Percentiles rank a stretch among this genome's conserved stretches.
phyloP scores from a whole-genome alignment of 768 basidiomycete genomes.

The Piloderma croceum region DNA sequence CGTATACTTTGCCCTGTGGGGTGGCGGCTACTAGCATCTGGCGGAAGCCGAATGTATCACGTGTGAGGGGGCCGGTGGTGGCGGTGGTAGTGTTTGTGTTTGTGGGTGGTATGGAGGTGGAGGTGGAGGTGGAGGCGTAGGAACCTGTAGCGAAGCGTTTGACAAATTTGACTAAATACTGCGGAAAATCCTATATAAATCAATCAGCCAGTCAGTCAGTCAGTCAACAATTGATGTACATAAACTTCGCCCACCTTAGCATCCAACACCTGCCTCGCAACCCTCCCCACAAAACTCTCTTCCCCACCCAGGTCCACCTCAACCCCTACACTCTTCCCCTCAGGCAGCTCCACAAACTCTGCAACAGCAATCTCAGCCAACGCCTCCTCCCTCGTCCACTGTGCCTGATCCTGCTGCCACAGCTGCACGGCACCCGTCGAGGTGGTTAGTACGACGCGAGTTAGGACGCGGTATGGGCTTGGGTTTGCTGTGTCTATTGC shows the following conservation, averaged over 20 bases:
- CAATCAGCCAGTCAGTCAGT: background rate
- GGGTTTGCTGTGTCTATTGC: constrained; percentile 48
- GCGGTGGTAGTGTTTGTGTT: constrained; percentile 28
- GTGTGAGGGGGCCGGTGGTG: constrained; percentile 36
- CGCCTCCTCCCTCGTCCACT: constrained; percentile 81
- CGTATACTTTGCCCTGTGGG: constrained; percentile 68
- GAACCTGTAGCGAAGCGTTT: constrained; percentile 69
- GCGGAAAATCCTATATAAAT: constrained; percentile 66
- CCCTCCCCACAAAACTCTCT: constrained; percentile 46
- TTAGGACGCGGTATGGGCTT: constrained; percentile 28
- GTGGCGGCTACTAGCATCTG: constrained; percentile 77
- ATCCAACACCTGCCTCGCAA: constrained; percentile 53
- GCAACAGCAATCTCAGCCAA: constrained; percentile 59
- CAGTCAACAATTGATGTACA: too few relatives aligned
- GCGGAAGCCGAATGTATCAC: constrained; percentile 83
- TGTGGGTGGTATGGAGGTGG: constrained; percentile 19
- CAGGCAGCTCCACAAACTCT: constrained; percentile 76
- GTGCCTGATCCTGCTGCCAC: constrained; percentile 55
- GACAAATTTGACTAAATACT: constrained; percentile 59
- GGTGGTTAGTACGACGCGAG: constrained; percentile 54
- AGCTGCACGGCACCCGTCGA: constrained; percentile 74
- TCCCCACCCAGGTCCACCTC: constrained; percentile 24
- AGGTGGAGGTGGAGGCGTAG: constrained; percentile 46
- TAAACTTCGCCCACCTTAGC: constrained; percentile 60
- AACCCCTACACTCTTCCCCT: constrained; percentile 36